Conservation (phyloP, 1,284 basidiomycete species). For the Stygiomarasmius scandens region DNA sequence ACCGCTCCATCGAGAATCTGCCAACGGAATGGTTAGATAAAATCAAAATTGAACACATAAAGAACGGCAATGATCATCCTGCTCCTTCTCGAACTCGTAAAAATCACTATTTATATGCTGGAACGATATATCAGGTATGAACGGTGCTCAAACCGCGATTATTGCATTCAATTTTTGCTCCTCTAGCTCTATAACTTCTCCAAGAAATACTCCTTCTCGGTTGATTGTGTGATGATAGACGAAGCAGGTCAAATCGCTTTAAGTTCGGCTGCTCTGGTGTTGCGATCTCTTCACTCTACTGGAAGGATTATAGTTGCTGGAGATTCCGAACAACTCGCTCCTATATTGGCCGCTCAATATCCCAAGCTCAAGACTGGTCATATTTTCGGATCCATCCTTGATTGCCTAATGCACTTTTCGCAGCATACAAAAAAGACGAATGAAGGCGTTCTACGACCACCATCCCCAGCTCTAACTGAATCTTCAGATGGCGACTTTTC, state of each 20-base stretch:
- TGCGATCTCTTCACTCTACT: constrained; percentile 38
- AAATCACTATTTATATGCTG: constrained; percentile 43
- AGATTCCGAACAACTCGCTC: constrained; percentile 53
- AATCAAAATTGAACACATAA: constrained; percentile 41
- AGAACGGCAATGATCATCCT: constrained; percentile 40
- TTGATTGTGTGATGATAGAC: constrained; percentile 48
- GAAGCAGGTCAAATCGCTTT: constrained; percentile 53
- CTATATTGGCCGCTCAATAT: constrained; percentile 48
- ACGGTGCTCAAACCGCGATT: not conserved
- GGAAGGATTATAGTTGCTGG: constrained; percentile 50
- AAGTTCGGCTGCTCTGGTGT: constrained; percentile 44
- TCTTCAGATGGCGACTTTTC: constrained; percentile 8
- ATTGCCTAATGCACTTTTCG: constrained; percentile 41
- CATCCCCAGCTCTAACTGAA: constrained; percentile 6
- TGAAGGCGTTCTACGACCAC: constrained; percentile 13
- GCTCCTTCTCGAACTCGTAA: constrained; percentile 21
- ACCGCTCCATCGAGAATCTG: constrained; percentile 38
- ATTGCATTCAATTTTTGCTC: not conserved
- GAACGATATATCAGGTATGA: constrained; percentile 49
- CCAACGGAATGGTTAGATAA: constrained; percentile 42
- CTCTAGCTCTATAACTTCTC: constrained; percentile 50
- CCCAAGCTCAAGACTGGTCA: constrained; percentile 38
- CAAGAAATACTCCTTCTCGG: constrained; percentile 38
- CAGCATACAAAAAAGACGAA: constrained; percentile 22
- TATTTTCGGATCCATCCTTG: constrained; percentile 50